Conservation (phyloP, 352 stramenopile species). For the Phytophthora ramorum region DNA sequence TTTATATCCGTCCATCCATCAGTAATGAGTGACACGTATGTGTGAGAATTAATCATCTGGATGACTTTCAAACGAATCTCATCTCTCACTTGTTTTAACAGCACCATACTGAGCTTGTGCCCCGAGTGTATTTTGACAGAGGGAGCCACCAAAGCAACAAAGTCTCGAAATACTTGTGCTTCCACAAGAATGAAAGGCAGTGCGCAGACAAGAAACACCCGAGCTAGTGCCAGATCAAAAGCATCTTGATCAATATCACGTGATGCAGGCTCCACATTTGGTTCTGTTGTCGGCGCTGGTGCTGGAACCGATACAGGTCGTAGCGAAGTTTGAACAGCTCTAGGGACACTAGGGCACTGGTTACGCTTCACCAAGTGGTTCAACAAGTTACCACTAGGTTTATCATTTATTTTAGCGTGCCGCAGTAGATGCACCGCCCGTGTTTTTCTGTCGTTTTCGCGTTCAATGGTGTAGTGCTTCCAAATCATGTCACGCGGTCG, state of each 20-base stretch:
- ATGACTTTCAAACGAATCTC: neutral
- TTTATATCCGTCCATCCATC: constrained; percentile 3
- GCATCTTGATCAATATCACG: neutral
- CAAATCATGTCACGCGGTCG: neutral
- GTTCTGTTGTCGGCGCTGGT: neutral
- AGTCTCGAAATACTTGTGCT: constrained; percentile 6
- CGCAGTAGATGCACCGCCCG: constrained; percentile 8
- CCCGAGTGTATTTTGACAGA: neutral
- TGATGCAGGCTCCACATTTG: neutral
- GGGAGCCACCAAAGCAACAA: constrained; percentile 7
- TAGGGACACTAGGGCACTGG: constrained; percentile 4
- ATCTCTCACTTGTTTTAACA: neutral
- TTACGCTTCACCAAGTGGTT: constrained; percentile 10
- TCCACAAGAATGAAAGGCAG: constrained; percentile 11
- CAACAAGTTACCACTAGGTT: constrained; percentile 11
- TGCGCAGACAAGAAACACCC: constrained; percentile 10
- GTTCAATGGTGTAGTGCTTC: constrained; percentile 11
- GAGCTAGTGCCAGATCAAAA: constrained; percentile 9
- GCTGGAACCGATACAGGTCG: neutral
- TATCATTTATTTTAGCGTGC: constrained; percentile 7
- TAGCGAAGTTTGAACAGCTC: constrained; percentile 8
- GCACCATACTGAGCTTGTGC: constrained; percentile 1
- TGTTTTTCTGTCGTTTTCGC: constrained; percentile 17
- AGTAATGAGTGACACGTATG: neutral
- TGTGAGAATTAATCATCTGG: neutral